Conservation (phyloP, 306 rosid species). For the Hippophae gyantsensis region DNA sequence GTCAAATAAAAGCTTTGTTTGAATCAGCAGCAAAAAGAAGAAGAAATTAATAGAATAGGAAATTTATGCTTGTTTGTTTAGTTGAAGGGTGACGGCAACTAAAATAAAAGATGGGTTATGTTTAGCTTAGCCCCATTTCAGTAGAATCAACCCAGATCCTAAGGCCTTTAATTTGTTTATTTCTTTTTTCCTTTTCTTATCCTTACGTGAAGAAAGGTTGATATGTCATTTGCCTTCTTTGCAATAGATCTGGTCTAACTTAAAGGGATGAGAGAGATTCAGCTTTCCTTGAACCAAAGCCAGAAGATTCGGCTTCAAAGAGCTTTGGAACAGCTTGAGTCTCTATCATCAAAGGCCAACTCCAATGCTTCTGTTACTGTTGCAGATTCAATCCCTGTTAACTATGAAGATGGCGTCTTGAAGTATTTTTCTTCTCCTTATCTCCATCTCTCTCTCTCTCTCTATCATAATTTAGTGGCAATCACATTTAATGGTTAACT, state of each 20-base stretch:
- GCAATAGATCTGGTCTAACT: background rate
- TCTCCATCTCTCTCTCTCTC: background rate
- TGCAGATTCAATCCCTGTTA: conserved; percentile 70
- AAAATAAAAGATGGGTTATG: too few relatives aligned
- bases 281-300: conserved; percentile 59
- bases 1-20: too few relatives aligned
- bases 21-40: too few relatives aligned
- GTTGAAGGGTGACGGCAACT: too few relatives aligned
- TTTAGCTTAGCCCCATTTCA: too few relatives aligned
- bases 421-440: conserved; percentile 15
- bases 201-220: too few relatives aligned
- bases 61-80: too few relatives aligned
- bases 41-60: too few relatives aligned
- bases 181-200: too few relatives aligned
- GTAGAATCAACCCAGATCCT: too few relatives aligned
- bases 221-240: background rate
- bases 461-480: conserved; percentile 1
- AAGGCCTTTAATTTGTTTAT: too few relatives aligned
- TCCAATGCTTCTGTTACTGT: conserved; percentile 68
- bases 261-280: conserved; percentile 24
- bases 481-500: background rate
- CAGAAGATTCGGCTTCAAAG: conserved; percentile 77
- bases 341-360: conserved; percentile 55
- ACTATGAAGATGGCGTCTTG: conserved; percentile 62
- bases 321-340: conserved; percentile 54